A percentile compares a stretch with the other conserved stretches of the same genome.
These are phyloP conservation scores for Pichia sp. DNA, from an alignment of 1,139 yeast species.

Conservation along the genomic window DNA sequence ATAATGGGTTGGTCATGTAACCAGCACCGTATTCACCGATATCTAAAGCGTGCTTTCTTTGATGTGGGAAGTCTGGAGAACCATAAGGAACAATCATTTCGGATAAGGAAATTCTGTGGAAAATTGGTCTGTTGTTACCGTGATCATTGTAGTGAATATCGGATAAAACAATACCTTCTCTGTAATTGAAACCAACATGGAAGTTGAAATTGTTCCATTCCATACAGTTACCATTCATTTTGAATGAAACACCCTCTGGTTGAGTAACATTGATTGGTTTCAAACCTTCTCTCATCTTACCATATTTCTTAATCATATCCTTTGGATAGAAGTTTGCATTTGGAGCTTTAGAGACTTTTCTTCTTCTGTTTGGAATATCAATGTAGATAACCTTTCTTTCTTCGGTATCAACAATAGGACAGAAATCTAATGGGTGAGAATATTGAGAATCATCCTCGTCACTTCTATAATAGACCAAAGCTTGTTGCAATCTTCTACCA, in stretches of 20 bases:
- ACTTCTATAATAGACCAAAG: conserved; percentile 70
- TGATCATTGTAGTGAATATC: conserved; percentile 69
- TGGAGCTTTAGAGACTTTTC: conserved; percentile 59
- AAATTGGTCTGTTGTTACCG: conserved; percentile 60
- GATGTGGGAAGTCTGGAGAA: conserved; percentile 70
- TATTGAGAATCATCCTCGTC: conserved; percentile 75
- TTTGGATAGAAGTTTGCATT: conserved; percentile 64
- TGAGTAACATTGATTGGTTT: conserved; percentile 64
- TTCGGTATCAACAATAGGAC: conserved; percentile 76
- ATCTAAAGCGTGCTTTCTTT: conserved; percentile 79
- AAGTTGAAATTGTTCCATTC: conserved; percentile 70
- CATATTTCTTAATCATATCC: conserved; percentile 51
- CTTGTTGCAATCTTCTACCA: conserved; percentile 69
- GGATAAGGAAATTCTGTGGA: conserved; percentile 69
- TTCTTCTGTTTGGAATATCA: conserved; percentile 68
- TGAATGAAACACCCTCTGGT: conserved; percentile 77
- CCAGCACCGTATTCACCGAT: conserved; percentile 88
- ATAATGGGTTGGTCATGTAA: conserved; percentile 69
- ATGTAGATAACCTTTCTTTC: conserved; percentile 58
- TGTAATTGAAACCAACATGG: conserved; percentile 76
- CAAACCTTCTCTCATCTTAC: conserved; percentile 52
- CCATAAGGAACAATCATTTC: conserved; percentile 89
- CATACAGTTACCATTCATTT: conserved; percentile 59
- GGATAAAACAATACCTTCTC: conserved; percentile 77
- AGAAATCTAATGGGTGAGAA: conserved; percentile 76